Conservation (phyloP, 2,329 filamentous ascomycete genomes). For the Diaporthe sp. region DNA sequence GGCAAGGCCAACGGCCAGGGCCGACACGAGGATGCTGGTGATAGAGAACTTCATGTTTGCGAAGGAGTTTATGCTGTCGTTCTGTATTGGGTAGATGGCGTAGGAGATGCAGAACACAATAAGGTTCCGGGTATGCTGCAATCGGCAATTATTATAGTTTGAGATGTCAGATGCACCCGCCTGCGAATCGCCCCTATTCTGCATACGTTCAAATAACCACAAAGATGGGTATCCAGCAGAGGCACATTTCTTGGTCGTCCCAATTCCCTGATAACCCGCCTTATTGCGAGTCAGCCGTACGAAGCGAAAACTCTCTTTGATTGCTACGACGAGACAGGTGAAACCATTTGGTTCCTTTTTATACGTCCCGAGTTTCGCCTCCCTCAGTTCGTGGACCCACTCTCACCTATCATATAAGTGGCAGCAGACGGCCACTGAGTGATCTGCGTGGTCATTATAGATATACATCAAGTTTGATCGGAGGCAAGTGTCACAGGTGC, state of each 20-base stretch:
- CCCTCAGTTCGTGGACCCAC: not conserved
- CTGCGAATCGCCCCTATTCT: not conserved
- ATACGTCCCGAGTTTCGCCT: not conserved
- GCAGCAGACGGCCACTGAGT: not conserved
- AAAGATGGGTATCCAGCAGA: not conserved
- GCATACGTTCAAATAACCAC: not conserved
- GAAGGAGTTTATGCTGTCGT: no score
- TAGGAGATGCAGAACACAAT: not conserved
- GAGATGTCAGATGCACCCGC: not conserved
- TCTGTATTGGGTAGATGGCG: not conserved
- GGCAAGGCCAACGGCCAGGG: not conserved
- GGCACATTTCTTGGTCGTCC: not conserved
- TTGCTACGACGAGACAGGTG: not conserved
- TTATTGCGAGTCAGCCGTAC: conserved; percentile 1
- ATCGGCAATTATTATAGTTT: not conserved
- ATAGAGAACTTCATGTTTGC: conserved; percentile 3
- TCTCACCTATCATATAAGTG: no score
- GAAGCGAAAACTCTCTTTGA: conserved; percentile 21
- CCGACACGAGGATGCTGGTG: not conserved
- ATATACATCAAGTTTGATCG: not conserved
- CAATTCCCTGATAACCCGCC: not conserved
- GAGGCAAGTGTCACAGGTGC: not conserved
- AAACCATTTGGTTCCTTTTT: conserved; percentile 3
- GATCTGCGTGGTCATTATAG: not conserved
- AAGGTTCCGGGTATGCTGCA: not conserved